These are phyloP conservation scores for Nannochloris sp. DNA, from an alignment of 139 green algal genomes.

Conservation along the genomic window DNA sequence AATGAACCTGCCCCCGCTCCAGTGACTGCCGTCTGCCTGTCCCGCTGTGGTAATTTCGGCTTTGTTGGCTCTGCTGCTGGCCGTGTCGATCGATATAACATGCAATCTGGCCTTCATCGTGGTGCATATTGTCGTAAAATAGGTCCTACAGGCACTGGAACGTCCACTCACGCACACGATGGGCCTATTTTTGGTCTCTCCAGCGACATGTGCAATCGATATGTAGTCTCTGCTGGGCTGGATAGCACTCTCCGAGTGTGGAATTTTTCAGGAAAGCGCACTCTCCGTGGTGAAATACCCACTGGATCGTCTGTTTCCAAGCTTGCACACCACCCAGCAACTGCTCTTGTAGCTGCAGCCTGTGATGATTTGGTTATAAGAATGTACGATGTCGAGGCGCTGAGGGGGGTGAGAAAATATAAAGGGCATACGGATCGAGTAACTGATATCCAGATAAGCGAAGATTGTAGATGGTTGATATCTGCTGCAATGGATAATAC, in stretches of 20 bases:
- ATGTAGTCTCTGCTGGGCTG: conserved; percentile 52
- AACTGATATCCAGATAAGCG: conserved; percentile 60
- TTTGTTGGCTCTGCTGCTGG: conserved; percentile 75
- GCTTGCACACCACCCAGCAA: conserved; percentile 35
- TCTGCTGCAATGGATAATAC: conserved; percentile 74
- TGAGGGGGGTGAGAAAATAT: conserved; percentile 74
- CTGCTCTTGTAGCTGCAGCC: conserved; percentile 45
- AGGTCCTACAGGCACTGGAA: background rate
- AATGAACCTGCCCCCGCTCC: background rate
- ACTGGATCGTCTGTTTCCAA: conserved; percentile 8
- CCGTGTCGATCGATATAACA: conserved; percentile 90
- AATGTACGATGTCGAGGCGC: conserved; percentile 49
- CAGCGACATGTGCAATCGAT: conserved; percentile 59
- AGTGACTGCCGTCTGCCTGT: conserved; percentile 34
- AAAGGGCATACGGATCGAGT: conserved; percentile 73
- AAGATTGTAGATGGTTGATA: conserved; percentile 87
- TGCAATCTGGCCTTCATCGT: conserved; percentile 84
- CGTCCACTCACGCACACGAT: conserved; percentile 48
- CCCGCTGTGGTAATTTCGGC: conserved; percentile 92
- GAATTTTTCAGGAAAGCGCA: conserved; percentile 59
- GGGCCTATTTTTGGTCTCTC: conserved; percentile 49
- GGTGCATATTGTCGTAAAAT: conserved; percentile 42
- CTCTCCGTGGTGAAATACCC: conserved; percentile 37
- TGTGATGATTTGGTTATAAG: conserved; percentile 47
- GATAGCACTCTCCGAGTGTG: conserved; percentile 69